Conservation (phyloP, 2,329 filamentous ascomycete genomes). For the Calonectria pseudoreteaudii region DNA sequence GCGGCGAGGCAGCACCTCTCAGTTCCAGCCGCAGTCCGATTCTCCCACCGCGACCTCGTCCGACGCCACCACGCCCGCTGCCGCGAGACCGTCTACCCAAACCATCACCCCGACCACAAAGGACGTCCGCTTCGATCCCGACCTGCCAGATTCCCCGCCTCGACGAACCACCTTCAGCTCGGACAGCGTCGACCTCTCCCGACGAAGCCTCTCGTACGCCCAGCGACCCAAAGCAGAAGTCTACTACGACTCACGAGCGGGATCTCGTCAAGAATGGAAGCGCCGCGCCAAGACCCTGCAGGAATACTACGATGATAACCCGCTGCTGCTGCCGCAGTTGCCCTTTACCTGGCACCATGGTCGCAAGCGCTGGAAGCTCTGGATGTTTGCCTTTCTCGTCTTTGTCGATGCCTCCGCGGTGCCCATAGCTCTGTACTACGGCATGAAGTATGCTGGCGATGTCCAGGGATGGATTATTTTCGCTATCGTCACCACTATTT, state of each 20-base stretch:
- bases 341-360: conserved; percentile 57
- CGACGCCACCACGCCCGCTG: conserved; percentile 22
- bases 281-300: conserved; percentile 51
- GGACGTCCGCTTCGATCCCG: conserved; percentile 34
- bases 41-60: conserved; percentile 30
- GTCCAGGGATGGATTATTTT: conserved; percentile 59
- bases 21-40: conserved; percentile 36
- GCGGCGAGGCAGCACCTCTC: conserved; percentile 41
- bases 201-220: conserved; percentile 51
- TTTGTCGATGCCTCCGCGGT: conserved; percentile 58
- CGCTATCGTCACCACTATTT: conserved; percentile 66
- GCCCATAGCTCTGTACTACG: conserved; percentile 65
- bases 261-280: conserved; percentile 48
- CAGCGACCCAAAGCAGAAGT: conserved; percentile 48
- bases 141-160: conserved; percentile 14
- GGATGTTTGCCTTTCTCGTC: conserved; percentile 60
- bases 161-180: conserved; percentile 31
- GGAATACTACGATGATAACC: conserved; percentile 55
- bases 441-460: conserved; percentile 55
- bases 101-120: conserved; percentile 23
- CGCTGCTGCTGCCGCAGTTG: conserved; percentile 52
- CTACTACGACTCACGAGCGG: conserved; percentile 56
- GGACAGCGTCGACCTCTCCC: conserved; percentile 35
- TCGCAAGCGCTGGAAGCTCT: conserved; percentile 56
- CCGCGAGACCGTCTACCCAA: conserved; percentile 28